These are phyloP conservation scores for Harrya chromipes DNA, from an alignment of 768 basidiomycete genomes.

Conservation along the genomic window DNA sequence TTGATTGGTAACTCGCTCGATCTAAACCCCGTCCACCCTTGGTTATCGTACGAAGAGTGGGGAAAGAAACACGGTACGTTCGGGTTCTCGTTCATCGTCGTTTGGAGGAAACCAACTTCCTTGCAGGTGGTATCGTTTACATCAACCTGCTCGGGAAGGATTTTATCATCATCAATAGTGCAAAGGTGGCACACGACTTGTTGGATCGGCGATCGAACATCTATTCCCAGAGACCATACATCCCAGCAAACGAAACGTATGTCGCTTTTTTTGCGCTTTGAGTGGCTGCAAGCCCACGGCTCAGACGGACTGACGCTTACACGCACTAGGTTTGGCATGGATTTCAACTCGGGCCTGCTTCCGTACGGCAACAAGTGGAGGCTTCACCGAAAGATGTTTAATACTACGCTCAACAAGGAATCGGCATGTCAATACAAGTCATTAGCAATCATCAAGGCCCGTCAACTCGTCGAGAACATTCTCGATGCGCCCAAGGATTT, in stretches of 20 bases:
- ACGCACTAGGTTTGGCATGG: slow-evolving; percentile 25
- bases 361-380: slow-evolving; percentile 31
- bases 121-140: slow-evolving; percentile 25
- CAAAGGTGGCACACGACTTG: slow-evolving; percentile 20
- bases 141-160: slow-evolving; percentile 25
- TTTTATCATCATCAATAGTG: slow-evolving; percentile 27
- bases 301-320: neutral
- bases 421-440: slow-evolving; percentile 9
- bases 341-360: slow-evolving; percentile 29
- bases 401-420: slow-evolving; percentile 18
- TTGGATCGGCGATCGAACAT: slow-evolving; percentile 25
- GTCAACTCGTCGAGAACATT: slow-evolving; percentile 23
- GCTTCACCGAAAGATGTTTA: slow-evolving; percentile 29
- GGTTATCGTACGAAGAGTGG: slow-evolving; percentile 35
- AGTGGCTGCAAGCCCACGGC: neutral
- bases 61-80: slow-evolving; percentile 31
- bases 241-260: slow-evolving; percentile 21
- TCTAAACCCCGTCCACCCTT: slow-evolving; percentile 23
- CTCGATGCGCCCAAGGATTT: slow-evolving; percentile 17
- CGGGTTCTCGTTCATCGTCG: neutral
- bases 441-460: slow-evolving; percentile 16
- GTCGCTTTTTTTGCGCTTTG: neutral
- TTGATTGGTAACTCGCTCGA: slow-evolving; percentile 24
- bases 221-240: slow-evolving; percentile 28
- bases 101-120: neutral